These are phyloP conservation scores for Candida sonorensis DNA, from an alignment of 805 yeast species.

Conservation along the genomic window DNA sequence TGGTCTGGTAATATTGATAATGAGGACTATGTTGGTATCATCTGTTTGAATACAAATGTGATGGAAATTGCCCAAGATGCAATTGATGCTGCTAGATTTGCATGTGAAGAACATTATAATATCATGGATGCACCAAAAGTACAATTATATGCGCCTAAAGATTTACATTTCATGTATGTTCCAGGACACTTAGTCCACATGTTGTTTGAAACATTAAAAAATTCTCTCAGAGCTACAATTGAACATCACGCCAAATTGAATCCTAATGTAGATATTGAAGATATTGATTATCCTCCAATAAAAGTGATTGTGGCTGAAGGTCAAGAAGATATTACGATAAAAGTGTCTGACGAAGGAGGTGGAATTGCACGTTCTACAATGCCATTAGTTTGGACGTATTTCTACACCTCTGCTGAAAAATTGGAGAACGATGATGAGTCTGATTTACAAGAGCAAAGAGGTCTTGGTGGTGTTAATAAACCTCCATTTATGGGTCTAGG, in stretches of 20 bases:
- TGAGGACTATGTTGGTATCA: slow-evolving; percentile 79
- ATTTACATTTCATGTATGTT: slow-evolving; percentile 80
- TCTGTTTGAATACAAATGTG: slow-evolving; percentile 78
- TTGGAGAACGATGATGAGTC: slow-evolving; percentile 40
- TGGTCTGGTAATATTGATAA: slow-evolving; percentile 33
- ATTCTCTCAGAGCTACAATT: slow-evolving; percentile 82
- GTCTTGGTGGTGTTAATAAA: slow-evolving; percentile 22
- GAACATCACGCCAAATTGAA: slow-evolving; percentile 63
- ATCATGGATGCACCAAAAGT: slow-evolving; percentile 82
- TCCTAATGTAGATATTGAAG: slow-evolving; percentile 45
- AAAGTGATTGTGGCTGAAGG: slow-evolving; percentile 87
- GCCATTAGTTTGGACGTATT: slow-evolving; percentile 84
- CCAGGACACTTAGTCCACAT: slow-evolving; percentile 91
- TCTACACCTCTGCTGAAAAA: slow-evolving; percentile 82
- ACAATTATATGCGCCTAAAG: slow-evolving; percentile 66
- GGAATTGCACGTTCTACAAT: slow-evolving; percentile 82
- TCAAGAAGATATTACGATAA: slow-evolving; percentile 82
- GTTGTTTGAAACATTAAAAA: slow-evolving; percentile 83
- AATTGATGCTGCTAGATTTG: slow-evolving; percentile 81
- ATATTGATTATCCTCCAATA: slow-evolving; percentile 72
- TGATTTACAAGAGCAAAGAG: slow-evolving; percentile 18
- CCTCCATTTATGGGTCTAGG: slow-evolving; percentile 97
- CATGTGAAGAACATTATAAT: slow-evolving; percentile 88
- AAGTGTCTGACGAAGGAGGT: slow-evolving; percentile 90
- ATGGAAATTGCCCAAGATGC: slow-evolving; percentile 82